Evolutionary conservation across 1,139 yeast genomes (phyloP), one percentile per base, ranked within the genome.

Genomic region (Saccharomyces hybrid): DNA sequence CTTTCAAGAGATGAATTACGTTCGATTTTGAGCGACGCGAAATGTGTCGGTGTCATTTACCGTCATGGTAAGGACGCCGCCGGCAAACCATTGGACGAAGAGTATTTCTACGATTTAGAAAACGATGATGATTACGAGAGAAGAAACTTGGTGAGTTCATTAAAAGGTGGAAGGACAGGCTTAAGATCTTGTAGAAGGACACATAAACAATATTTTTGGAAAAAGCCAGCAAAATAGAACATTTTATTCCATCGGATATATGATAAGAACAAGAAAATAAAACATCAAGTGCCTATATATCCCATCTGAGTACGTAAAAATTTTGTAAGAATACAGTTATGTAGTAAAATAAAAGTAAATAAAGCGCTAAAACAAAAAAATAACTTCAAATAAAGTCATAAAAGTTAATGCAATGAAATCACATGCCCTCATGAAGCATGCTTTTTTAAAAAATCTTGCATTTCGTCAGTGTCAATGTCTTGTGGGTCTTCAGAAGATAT

Each of bases 1-100:
- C 72, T 78, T 59, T 68, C 77, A 32, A 76, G 74, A 56, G 69
- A 67, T 42, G 83, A 83, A 64, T 70, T 81, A 34, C 76, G 85
- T 59, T 75, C 67, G 50, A 59, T 66, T 42, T 63, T 72, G 59
- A 61, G 68, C 50, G 55, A 63, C 42, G 61, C 69, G 55, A 57
- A 59, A 44, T 85, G 95, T 63, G 79, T 91, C 55, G 98, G 98
- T 13, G 84, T 87, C 9, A 90, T 93, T 59, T 80, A 83, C 63
- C 84, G 98, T 69, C 78, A 80, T 57, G 98, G 98, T 51, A 91
- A 89, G 69, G 98, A 93, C 71, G 97, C 98, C 4, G 96, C 97
- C 2, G 98, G 98, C 13, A 88, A 89, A 69, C 89, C 89, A 4
- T 76, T 93, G 59, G 97, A 91, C 61, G 96, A 89, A 66, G 97